Evolutionary conservation across 139 green algal genomes (phyloP), one percentile per base, ranked within the genome.

Genomic region (Chlorokybus atmophyticus): DNA sequence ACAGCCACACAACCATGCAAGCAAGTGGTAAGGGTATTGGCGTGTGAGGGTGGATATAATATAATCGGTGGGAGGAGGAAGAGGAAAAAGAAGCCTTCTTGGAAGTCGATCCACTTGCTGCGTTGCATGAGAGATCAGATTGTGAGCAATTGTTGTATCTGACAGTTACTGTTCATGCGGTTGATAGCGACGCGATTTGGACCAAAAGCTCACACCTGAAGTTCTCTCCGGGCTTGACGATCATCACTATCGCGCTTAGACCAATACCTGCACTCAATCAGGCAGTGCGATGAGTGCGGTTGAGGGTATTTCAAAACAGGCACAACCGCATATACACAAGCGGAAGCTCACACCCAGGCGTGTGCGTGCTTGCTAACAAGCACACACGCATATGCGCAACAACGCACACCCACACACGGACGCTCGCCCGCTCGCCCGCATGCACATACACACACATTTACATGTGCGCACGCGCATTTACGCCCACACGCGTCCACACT

Each of bases 41-140:
- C 14, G 14, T 29, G n/a, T 24, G 25, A 25, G 32, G 19, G 42
- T 40, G 60, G 60, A 67, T 67, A 67, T 67, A 63, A 69, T 62
- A 69, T 69, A 28, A 69, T 69, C 4, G 61, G 61, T 23, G 61
- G 61, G 2, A 69, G 61, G 3, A 69, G 52, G 29, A 69, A 69
- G 39, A 69, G 61, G 26, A 69, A 24, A 35, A 69, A 69, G 32
- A 69, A 64, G 14, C 62, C 30, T 3, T 69, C 52, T 7, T 56
- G 42, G 1, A 69, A 69, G 21, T 62, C 39, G 17, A 69, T 32
- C 38, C 38, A 69, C 0, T 63, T 29, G 23, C 60, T 68, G 60
- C 60, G 39, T 17, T 27, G 32, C 40, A 55, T n/a, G 8, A 52
- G n/a, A 58, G 5, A 58, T 28, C 29, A 41, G 24, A 23, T 17